Evolutionary conservation across 1,139 yeast genomes (phyloP), one percentile per base, ranked within the genome.

Genomic region (Magnusiomyces suaveolens): DNA sequence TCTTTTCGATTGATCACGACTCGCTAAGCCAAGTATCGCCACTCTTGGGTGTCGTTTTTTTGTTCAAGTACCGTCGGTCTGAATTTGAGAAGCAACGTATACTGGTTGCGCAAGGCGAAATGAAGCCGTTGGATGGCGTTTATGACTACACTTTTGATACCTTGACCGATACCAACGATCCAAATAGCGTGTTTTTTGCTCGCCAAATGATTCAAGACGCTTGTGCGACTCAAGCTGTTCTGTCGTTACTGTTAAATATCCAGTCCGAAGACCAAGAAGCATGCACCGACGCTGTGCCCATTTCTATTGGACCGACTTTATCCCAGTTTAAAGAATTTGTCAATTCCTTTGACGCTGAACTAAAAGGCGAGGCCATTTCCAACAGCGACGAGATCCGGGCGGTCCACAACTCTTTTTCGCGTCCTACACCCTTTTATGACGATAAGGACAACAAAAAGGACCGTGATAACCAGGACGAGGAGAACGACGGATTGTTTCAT

Each of bases 191-290:
- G 14, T 83, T 81, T 65, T 83, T 83, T 64, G 87, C 87, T 4
- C 76, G 76, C 54, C 89, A 83, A 65, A 78, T 80, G 41, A 81
- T 83, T 52, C 83, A 81, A 61, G 82, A 83, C 63, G 87, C 89
- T 1, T 83, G 89, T 67, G 89, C 85, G n/a, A 83, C 89, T 1
- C 87, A 81, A 63, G 89, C 89, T 0, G 83, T 83, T n/a, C 69
- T 83, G 55, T 81, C 83, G 56, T 68, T 82, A 14, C 68, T 83
- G 53, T 64, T 83, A 57, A 75, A 76, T 60, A 74, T 75, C 55
- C 66, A 68, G 1, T 1, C 20, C 8, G 4, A 8, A 8, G 44
- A 41, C 44, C 10, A 18, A 10, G 24, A 24, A 36, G 38, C n/a
- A 25, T 36, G 41, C 41, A 20, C 4, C 38, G 18, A 16, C 24